Conservation (phyloP, 257 asterid genomes). For the Perilla frutescens region DNA sequence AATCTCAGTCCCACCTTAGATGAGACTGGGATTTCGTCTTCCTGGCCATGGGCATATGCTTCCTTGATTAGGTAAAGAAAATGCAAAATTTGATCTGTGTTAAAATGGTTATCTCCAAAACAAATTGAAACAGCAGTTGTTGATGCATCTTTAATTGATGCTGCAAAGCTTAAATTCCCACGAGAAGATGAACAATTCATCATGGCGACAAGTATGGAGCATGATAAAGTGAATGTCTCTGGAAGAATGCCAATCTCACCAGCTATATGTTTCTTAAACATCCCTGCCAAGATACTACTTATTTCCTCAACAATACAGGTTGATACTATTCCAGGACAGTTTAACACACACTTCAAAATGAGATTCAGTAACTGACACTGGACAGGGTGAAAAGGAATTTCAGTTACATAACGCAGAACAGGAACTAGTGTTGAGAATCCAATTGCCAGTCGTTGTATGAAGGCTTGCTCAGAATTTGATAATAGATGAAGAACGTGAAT, state of each 20-base stretch:
- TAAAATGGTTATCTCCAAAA: constrained; percentile 47
- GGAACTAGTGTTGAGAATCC: constrained; percentile 86
- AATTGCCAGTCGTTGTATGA: constrained; percentile 75
- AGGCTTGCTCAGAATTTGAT: constrained; percentile 70
- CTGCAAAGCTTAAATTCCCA: constrained; percentile 60
- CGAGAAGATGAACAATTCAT: constrained; percentile 72
- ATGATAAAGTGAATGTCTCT: constrained; percentile 76
- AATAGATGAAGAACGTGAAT: constrained; percentile 82
- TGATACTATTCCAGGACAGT: constrained; percentile 82
- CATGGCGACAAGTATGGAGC: constrained; percentile 72
- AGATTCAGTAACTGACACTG: constrained; percentile 74
- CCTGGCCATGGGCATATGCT: constrained; percentile 63
- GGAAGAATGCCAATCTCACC: constrained; percentile 79
- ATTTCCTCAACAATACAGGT: constrained; percentile 65
- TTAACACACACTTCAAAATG: constrained; percentile 60
- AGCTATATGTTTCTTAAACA: constrained; percentile 67
- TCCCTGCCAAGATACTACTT: constrained; percentile 58
- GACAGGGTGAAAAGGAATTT: constrained; percentile 82
- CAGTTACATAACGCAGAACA: constrained; percentile 75
- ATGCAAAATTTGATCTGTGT: constrained; percentile 67
- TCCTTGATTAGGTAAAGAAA: constrained; percentile 89
- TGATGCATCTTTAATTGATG: constrained; percentile 63
- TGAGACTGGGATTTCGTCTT: constrained; percentile 41
- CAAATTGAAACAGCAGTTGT: constrained; percentile 56
- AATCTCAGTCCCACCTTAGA: constrained; percentile 47